Conservation (phyloP, 805 yeast species). For the Yamadazyma paraphyllophila region DNA sequence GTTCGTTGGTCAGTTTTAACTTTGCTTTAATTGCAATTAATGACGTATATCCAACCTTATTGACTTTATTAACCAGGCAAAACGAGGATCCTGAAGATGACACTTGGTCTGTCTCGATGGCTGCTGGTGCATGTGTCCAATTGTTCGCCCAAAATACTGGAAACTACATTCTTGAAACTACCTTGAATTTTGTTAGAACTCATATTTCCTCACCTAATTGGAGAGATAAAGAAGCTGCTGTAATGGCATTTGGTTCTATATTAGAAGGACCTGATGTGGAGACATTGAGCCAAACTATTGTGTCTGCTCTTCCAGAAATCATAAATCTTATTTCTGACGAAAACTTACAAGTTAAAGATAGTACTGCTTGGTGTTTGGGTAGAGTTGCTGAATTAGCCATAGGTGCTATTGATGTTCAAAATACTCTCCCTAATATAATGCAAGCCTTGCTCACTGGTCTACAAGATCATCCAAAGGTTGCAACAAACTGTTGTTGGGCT, state of each 20-base stretch:
- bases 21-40: conserved; percentile 83
- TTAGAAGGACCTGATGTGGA: conserved; percentile 88
- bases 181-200: conserved; percentile 76
- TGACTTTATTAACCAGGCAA: conserved; percentile 77
- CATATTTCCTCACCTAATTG: conserved; percentile 58
- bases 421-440: conserved; percentile 68
- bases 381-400: conserved; percentile 87
- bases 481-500: conserved; percentile 98
- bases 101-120: conserved; percentile 98
- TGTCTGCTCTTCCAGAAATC: conserved; percentile 82
- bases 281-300: conserved; percentile 63
- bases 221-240: conserved; percentile 95
- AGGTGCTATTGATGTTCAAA: conserved; percentile 66
- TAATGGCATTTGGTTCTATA: conserved; percentile 98
- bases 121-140: conserved; percentile 96
- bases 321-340: conserved; percentile 71
- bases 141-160: conserved; percentile 90
- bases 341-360: conserved; percentile 84
- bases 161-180: conserved; percentile 79
- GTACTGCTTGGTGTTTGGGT: conserved; percentile 98
- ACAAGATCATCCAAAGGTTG: conserved; percentile 86
- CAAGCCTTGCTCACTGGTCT: conserved; percentile 77
- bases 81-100: conserved; percentile 94
- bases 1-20: conserved; percentile 53
- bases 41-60: conserved; percentile 84